phyloP scores from a whole-genome alignment of 1,284 basidiomycete genomes.

The Puccinia polysora region DNA sequence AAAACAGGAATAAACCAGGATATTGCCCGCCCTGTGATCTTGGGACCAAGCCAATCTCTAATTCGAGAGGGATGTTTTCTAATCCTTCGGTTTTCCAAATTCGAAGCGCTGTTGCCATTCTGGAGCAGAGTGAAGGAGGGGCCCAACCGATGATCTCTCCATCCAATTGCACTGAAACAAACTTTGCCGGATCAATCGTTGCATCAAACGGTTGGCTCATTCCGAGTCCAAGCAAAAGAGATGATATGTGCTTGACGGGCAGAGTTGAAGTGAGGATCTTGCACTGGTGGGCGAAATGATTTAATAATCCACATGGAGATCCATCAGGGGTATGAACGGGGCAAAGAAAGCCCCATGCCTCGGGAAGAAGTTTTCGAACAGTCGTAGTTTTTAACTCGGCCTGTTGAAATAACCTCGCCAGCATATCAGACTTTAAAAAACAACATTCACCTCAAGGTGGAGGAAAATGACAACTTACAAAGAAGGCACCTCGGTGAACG shows the following conservation, averaged over 20 bases:
- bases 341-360: slow-evolving; percentile 99
- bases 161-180: slow-evolving; percentile 86
- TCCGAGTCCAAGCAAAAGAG: slow-evolving; percentile 77
- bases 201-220: slow-evolving; percentile 87
- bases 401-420: no score
- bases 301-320: slow-evolving; percentile 92
- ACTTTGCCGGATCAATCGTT: slow-evolving; percentile 69
- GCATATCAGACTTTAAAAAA: no score
- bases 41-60: slow-evolving; percentile 92
- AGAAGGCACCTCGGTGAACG: slow-evolving; percentile 99
- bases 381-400: slow-evolving; percentile 97
- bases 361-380: slow-evolving; percentile 92
- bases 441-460: neutral
- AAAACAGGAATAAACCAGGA: slow-evolving; percentile 91
- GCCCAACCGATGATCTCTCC: slow-evolving; percentile 96
- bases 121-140: slow-evolving; percentile 66
- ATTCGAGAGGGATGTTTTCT: slow-evolving; percentile 78
- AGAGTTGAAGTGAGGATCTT: slow-evolving; percentile 69
- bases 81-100: slow-evolving; percentile 91
- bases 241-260: slow-evolving; percentile 71
- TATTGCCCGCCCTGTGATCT: slow-evolving; percentile 90
- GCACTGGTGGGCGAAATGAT: slow-evolving; percentile 92
- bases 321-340: slow-evolving; percentile 99
- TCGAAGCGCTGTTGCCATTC: slow-evolving; percentile 77
- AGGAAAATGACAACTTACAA: slow-evolving; percentile 53